Percentiles rank a stretch among this genome's conserved stretches.
Evolutionary conservation across 2,329 filamentous ascomycete genomes (phyloP).

Genomic region (Verticillium tricorpus): DNA sequence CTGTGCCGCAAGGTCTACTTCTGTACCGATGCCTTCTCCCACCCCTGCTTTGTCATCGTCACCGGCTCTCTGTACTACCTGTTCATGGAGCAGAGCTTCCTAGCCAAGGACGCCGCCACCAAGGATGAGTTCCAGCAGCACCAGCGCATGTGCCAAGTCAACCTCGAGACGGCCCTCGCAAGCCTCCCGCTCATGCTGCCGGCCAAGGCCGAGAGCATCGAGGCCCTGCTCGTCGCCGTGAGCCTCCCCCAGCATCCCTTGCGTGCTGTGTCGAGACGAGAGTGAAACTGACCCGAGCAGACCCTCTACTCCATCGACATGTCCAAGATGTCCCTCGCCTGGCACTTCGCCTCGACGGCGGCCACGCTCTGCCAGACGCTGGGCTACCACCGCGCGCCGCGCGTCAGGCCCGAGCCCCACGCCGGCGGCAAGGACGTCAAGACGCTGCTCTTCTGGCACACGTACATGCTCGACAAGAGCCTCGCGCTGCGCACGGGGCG

Average conservation of each 20-base stretch:
- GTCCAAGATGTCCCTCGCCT: conserved; percentile 59
- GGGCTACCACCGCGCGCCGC: conserved; percentile 50
- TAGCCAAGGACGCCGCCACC: conserved; percentile 24
- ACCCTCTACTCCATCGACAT: conserved; percentile 58
- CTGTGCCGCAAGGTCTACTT: conserved; percentile 48
- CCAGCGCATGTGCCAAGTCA: conserved; percentile 37
- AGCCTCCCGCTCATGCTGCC: conserved; percentile 54
- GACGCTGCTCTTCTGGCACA: conserved; percentile 42
- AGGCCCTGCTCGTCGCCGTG: conserved; percentile 56
- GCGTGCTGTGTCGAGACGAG: no score
- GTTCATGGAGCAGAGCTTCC: conserved; percentile 39
- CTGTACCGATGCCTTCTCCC: conserved; percentile 43
- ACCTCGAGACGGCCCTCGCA: conserved; percentile 44
- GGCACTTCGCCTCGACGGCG: conserved; percentile 56
- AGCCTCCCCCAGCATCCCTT: conserved; percentile 11
- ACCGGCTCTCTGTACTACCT: conserved; percentile 46
- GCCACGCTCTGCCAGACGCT: conserved; percentile 57
- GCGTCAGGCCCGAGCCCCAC: conserved; percentile 24
- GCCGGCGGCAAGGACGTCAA: conserved; percentile 27
- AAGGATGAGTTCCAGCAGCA: conserved; percentile 31
- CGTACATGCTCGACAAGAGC: conserved; percentile 52
- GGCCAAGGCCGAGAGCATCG: conserved; percentile 48
- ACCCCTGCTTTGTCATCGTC: conserved; percentile 46
- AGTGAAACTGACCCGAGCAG: conserved; percentile 24
- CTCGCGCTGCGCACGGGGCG: conserved; percentile 51